Percentiles rank a stretch among this genome's conserved stretches.
Evolutionary conservation across 805 yeast genomes (phyloP).

Genomic region (Wickerhamiella qilinensis): DNA sequence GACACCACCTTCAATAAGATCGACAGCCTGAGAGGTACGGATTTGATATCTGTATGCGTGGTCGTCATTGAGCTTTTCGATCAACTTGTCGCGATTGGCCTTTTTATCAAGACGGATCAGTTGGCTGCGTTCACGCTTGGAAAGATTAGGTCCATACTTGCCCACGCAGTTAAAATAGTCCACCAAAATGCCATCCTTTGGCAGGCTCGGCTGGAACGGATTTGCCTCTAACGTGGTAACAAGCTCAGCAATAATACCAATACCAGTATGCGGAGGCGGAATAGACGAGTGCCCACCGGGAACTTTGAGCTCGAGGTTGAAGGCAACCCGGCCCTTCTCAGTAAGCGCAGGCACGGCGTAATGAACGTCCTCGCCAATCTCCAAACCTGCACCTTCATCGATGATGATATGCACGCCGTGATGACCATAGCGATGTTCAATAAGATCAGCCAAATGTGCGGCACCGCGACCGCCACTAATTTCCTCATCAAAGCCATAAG

Average conservation of each 20-base stretch:
- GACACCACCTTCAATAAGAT: slow-evolving; percentile 53
- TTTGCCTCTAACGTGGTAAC: slow-evolving; percentile 39
- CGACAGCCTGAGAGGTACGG: slow-evolving; percentile 53
- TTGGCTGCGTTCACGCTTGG: slow-evolving; percentile 9
- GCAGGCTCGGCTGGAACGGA: slow-evolving; percentile 51
- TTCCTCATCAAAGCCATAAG: slow-evolving; percentile 76
- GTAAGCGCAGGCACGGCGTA: slow-evolving; percentile 42
- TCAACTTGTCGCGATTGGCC: background rate
- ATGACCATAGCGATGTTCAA: slow-evolving; percentile 41
- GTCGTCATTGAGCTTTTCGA: slow-evolving; percentile 4
- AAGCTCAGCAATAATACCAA: slow-evolving; percentile 55
- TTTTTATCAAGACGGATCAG: slow-evolving; percentile 10
- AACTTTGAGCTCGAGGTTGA: slow-evolving; percentile 33
- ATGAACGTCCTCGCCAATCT: slow-evolving; percentile 28
- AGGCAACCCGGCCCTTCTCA: slow-evolving; percentile 45
- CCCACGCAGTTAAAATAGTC: slow-evolving; percentile 64
- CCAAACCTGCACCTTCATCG: slow-evolving; percentile 50
- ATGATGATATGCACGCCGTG: slow-evolving; percentile 48
- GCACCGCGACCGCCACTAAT: slow-evolving; percentile 53
- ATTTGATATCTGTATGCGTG: slow-evolving; percentile 26
- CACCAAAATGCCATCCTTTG: no score
- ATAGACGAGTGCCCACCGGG: slow-evolving; percentile 70
- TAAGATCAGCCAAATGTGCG: slow-evolving; percentile 27
- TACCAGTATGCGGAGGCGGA: slow-evolving; percentile 70
- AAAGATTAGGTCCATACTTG: slow-evolving; percentile 13